Evolutionary conservation across 805 yeast genomes (phyloP).

Genomic region (Lachancea dasiensis): DNA sequence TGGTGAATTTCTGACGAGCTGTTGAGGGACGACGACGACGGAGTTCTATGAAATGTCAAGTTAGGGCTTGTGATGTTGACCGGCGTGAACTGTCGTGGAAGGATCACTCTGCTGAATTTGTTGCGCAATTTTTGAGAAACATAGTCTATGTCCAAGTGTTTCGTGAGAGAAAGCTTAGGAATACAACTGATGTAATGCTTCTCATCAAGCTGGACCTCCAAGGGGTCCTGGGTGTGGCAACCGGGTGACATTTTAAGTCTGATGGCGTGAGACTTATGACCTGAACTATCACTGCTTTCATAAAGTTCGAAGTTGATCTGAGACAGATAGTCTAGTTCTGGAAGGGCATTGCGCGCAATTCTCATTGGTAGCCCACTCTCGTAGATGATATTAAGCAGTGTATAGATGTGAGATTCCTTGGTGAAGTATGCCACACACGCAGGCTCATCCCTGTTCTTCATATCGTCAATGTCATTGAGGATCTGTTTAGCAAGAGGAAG

Average conservation of each 20-base stretch:
- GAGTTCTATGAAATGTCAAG: constrained; percentile 22
- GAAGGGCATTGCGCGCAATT: constrained; percentile 89
- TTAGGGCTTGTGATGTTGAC: constrained; percentile 75
- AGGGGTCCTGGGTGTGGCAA: constrained; percentile 95
- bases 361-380: constrained; percentile 94
- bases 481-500: constrained; percentile 90
- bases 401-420: constrained; percentile 94
- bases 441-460: constrained; percentile 73
- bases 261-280: constrained; percentile 79
- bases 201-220: constrained; percentile 92
- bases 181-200: constrained; percentile 96
- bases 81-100: constrained; percentile 89
- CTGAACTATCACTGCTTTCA: constrained; percentile 66
- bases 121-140: constrained; percentile 75
- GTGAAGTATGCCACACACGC: constrained; percentile 89
- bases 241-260: constrained; percentile 94
- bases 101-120: constrained; percentile 76
- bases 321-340: constrained; percentile 91
- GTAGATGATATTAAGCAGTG: constrained; percentile 81
- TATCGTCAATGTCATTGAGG: constrained; percentile 68
- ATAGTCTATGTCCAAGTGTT: constrained; percentile 88
- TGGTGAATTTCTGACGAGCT: no score
- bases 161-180: constrained; percentile 81
- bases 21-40: no score
- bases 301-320: constrained; percentile 92